Base-by-base conservation (phyloP, 768 basidiomycete genomes). In the Suillus decipiens region DNA sequence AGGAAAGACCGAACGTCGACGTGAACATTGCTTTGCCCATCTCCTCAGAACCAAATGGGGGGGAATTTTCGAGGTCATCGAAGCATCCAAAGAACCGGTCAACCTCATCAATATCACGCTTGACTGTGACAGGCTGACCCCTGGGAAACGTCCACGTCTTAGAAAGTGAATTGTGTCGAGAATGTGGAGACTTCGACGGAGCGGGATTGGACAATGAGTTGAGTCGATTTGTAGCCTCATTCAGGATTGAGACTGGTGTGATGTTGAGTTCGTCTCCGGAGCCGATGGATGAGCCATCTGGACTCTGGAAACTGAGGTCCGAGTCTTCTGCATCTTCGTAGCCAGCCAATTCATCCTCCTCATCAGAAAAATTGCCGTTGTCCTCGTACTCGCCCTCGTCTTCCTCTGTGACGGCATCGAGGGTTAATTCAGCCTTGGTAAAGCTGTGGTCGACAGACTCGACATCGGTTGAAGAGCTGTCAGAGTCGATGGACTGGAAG, bases 11-110 rank as follows among this genome's bases (percentile, higher is more conserved):
- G 78, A 73, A 89, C 76, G 47, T 79, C 80, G 70, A 79, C 1
- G 86, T 78, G 68, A 92, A 92, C 24, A 86, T 67, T 61, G 77
- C 80, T 74, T 87, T 88, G 73, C 80, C 84, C 71, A 78, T 82
- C 72, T 89, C 88, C 53, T 72, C 64, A 69, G 66, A 79, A 76
- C 51, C 78, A 77, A 55, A 70, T 72, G 70, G 78, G 7, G 86
- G 86, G 0, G 83, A 78, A 47, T 82, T 80, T 66, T 84, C 82
- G 43, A 85, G 76, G 59, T 78, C 79, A 55, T 84, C 83, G 53
- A 84, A 69, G 61, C 90, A 93, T 48, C 84, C 87, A 68, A 93
- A 93, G 81, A 93, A 93, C 39, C 80, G 82, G 71, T 93, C 92
- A 10, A 89, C 78, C n/a, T 87, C 83, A 22, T 84, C 81, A 5